Conservation (phyloP, 1,139 yeast species). For the Geotrichum europaeum region DNA sequence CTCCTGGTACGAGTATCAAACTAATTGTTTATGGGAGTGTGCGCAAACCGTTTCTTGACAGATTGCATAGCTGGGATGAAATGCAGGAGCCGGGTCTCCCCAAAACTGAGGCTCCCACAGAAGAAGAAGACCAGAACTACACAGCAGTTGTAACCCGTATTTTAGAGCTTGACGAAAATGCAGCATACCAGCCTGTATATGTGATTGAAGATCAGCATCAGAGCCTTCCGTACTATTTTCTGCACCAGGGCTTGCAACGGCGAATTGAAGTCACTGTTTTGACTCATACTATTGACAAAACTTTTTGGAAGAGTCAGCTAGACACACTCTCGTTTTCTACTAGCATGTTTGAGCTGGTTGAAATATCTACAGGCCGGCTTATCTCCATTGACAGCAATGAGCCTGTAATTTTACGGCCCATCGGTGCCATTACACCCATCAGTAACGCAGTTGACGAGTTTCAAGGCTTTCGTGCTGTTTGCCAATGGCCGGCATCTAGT, state of each 20-base stretch:
- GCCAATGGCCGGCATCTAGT: constrained; percentile 20
- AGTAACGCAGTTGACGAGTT: constrained; percentile 17
- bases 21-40: constrained; percentile 23
- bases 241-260: constrained; percentile 32
- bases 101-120: neutral
- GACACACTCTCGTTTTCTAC: constrained; percentile 19
- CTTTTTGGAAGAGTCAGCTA: constrained; percentile 19
- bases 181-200: constrained; percentile 25
- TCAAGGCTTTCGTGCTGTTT: constrained; percentile 26
- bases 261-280: constrained; percentile 22
- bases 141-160: constrained; percentile 19
- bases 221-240: constrained; percentile 17
- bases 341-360: constrained; percentile 22
- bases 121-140: neutral
- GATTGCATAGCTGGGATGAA: constrained; percentile 31
- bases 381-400: constrained; percentile 11
- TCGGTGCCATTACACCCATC: neutral
- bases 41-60: constrained; percentile 23
- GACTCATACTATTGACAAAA: constrained; percentile 8
- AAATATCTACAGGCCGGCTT: constrained; percentile 16
- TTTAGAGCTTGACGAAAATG: constrained; percentile 27
- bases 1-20: constrained; percentile 2
- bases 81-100: constrained; percentile 28
- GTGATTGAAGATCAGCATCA: constrained; percentile 17
- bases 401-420: constrained; percentile 3